These are phyloP conservation scores for Petunia hybrid DNA, from an alignment of 305 asterid genomes.

Conservation along the genomic window DNA sequence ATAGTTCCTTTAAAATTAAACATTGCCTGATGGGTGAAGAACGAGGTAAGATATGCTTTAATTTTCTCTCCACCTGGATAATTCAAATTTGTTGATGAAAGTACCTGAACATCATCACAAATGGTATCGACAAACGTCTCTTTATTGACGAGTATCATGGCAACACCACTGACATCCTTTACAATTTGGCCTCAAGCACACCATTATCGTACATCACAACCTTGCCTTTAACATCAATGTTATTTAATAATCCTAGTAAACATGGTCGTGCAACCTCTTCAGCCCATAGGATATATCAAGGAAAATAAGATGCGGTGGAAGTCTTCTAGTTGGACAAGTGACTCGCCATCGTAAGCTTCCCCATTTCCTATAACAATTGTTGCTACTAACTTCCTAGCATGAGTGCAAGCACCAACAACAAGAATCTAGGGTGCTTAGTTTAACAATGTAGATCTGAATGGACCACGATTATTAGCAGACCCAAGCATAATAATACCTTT, in stretches of 20 bases:
- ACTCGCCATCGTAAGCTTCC: slow-evolving; percentile 39
- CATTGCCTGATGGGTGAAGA: slow-evolving; percentile 40
- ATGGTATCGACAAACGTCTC: neutral
- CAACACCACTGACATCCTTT: slow-evolving; percentile 26
- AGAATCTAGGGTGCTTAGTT: slow-evolving; percentile 35
- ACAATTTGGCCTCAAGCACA: neutral
- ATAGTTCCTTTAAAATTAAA: slow-evolving; percentile 48
- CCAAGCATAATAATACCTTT: slow-evolving; percentile 32
- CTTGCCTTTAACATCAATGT: neutral
- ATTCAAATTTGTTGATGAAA: neutral
- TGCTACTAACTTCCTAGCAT: slow-evolving; percentile 23
- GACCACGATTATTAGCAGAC: slow-evolving; percentile 27
- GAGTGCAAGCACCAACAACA: slow-evolving; percentile 33
- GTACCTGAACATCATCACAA: neutral
- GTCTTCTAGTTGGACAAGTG: slow-evolving; percentile 41
- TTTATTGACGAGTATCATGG: neutral
- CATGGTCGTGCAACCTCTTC: slow-evolving; percentile 21
- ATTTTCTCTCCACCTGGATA: slow-evolving; percentile 28
- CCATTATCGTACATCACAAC: slow-evolving; percentile 20
- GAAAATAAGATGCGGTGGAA: slow-evolving; percentile 34
- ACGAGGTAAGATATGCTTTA: slow-evolving; percentile 51
- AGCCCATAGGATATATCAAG: slow-evolving; percentile 43
- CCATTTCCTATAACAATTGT: slow-evolving; percentile 29
- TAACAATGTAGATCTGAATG: neutral
- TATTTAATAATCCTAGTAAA: neutral